These are phyloP conservation scores for Cryphonectria japonica DNA, from an alignment of 2,329 filamentous ascomycete genomes.

Conservation along the genomic window DNA sequence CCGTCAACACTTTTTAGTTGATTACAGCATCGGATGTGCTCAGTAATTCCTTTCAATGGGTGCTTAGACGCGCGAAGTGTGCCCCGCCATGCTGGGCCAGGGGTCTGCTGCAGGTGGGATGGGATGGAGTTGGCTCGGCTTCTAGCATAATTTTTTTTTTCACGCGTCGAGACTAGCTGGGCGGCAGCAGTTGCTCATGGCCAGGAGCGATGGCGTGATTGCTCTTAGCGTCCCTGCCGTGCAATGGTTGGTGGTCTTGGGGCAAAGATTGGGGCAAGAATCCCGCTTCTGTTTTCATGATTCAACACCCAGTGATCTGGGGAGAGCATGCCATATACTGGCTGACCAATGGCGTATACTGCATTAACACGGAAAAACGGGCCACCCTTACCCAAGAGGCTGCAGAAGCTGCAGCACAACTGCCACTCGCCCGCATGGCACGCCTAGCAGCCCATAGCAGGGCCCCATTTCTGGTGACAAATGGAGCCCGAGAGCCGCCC, in stretches of 20 bases:
- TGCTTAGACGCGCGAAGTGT: neutral
- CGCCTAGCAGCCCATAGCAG: constrained; percentile 4
- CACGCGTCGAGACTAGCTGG: constrained; percentile 8
- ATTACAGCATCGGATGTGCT: constrained; percentile 25
- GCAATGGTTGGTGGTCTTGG: constrained; percentile 13
- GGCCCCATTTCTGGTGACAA: constrained; percentile 20
- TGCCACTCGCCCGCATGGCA: neutral
- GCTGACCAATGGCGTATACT: constrained; percentile 19
- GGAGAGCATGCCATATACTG: constrained; percentile 10
- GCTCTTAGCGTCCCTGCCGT: constrained; percentile 20
- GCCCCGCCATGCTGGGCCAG: constrained; percentile 7
- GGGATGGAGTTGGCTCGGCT: constrained; percentile 17
- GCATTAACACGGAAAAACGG: constrained; percentile 29
- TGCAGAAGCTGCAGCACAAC: neutral
- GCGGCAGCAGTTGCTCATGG: constrained; percentile 18
- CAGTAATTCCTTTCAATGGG: constrained; percentile 6
- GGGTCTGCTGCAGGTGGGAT: constrained; percentile 12
- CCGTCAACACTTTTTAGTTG: constrained; percentile 14
- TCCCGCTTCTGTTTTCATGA: constrained; percentile 19
- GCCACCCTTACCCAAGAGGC: neutral
- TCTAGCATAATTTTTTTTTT: constrained; percentile 19
- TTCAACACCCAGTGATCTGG: constrained; percentile 26
- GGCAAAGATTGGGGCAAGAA: constrained; percentile 11
- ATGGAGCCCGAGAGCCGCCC: constrained; percentile 26
- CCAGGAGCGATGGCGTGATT: constrained; percentile 31